Conservation (phyloP, 106 monocot genomes). For the Dactylorhiza incarnata region DNA sequence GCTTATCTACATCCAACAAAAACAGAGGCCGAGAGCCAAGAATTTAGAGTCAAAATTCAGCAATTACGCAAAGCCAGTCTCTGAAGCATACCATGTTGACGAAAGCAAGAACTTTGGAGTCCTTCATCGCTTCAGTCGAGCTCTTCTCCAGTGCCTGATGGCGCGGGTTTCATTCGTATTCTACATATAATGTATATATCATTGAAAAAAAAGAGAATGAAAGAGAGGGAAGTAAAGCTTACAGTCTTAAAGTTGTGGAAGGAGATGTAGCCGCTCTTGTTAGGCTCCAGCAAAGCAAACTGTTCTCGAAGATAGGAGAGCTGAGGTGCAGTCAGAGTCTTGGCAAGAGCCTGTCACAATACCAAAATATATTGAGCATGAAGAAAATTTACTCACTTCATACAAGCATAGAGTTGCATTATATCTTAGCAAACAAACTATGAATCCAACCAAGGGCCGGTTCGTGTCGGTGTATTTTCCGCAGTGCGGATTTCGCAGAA, state of each 20-base stretch:
- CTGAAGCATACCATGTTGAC: slow-evolving; percentile 43
- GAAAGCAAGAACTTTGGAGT: slow-evolving; percentile 90
- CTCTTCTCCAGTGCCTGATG: slow-evolving; percentile 63
- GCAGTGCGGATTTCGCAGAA: too few relatives aligned
- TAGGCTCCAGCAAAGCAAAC: slow-evolving; percentile 72
- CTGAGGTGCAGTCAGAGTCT: slow-evolving; percentile 60
- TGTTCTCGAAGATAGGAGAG: slow-evolving; percentile 75
- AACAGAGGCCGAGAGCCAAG: neutral
- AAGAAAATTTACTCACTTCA: neutral
- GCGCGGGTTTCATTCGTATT: neutral
- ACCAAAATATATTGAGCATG: neutral
- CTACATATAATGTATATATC: slow-evolving; percentile 4
- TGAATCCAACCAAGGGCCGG: neutral
- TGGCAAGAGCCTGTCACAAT: slow-evolving; percentile 67
- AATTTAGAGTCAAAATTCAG: neutral
- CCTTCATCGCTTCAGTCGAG: slow-evolving; percentile 91
- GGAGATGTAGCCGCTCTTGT: slow-evolving; percentile 77
- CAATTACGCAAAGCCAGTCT: neutral
- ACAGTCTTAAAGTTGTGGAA: slow-evolving; percentile 78
- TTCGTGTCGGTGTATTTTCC: too few relatives aligned
- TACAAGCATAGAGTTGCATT: neutral
- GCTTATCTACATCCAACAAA: slow-evolving; percentile 42
- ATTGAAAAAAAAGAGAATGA: neutral
- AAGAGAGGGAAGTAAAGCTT: slow-evolving; percentile 3
- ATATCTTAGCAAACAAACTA: neutral